Evolutionary conservation across 2,329 filamentous ascomycete species (phyloP).

Genomic region (Scedosporium apiospermum): DNA sequence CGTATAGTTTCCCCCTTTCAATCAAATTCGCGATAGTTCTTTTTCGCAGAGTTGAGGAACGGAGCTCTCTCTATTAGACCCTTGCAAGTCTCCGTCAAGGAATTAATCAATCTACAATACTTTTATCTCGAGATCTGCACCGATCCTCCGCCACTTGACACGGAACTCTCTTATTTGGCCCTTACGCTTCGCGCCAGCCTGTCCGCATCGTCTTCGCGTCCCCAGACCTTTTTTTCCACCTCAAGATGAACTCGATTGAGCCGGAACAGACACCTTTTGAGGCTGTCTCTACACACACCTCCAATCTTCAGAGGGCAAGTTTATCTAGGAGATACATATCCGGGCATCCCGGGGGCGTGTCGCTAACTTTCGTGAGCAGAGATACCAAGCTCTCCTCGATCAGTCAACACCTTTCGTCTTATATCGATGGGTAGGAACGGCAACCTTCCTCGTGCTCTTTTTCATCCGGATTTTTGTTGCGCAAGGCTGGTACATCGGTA

Average conservation of each 20-base stretch:
- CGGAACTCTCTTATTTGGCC: neutral
- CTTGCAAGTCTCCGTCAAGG: neutral
- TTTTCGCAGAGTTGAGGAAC: neutral
- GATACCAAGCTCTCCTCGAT: conserved; percentile 91
- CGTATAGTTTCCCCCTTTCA: neutral
- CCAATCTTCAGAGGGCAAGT: conserved; percentile 61
- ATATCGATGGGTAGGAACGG: conserved; percentile 89
- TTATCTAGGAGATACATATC: neutral
- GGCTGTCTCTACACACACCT: conserved; percentile 79
- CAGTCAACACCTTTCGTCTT: conserved; percentile 81
- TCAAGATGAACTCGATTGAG: conserved; percentile 73
- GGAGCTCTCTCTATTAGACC: neutral
- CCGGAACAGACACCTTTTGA: conserved; percentile 87
- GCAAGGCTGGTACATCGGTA: conserved; percentile 98
- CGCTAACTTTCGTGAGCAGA: conserved; percentile 38
- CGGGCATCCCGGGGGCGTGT: conserved; percentile 3
- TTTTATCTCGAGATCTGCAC: neutral
- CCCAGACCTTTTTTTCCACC: neutral
- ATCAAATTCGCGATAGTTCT: neutral
- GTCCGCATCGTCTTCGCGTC: neutral
- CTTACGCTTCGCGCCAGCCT: neutral
- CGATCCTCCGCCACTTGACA: neutral
- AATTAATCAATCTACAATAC: neutral
- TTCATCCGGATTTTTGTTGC: conserved; percentile 82
- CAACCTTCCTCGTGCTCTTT: conserved; percentile 65